phyloP scores from a whole-genome alignment of 179 eudicot species.

The Beta lomatogona region DNA sequence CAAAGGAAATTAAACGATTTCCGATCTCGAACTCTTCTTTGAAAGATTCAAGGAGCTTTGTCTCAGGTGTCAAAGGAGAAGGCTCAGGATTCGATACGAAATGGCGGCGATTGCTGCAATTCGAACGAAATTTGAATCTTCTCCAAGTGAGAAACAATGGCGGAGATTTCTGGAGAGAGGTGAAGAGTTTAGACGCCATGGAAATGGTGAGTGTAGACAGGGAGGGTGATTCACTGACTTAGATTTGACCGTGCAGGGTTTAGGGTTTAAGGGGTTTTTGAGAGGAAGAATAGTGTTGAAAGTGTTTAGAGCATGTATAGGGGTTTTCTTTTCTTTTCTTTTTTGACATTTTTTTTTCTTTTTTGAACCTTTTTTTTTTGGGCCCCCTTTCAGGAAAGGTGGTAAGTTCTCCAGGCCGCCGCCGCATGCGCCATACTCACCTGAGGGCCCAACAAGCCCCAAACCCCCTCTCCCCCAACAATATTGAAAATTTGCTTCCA shows the following conservation, averaged over 20 bases:
- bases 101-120: constrained; percentile 41
- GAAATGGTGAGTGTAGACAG: neutral
- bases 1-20: constrained; percentile 50
- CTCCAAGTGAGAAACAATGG: constrained; percentile 42
- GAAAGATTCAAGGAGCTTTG: constrained; percentile 67
- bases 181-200: constrained; percentile 23
- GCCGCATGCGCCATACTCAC: too few relatives aligned
- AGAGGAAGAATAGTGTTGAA: too few relatives aligned
- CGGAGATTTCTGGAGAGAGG: constrained; percentile 34
- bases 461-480: too few relatives aligned
- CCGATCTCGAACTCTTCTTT: constrained; percentile 84
- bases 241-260: neutral
- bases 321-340: too few relatives aligned
- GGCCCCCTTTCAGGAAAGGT: too few relatives aligned
- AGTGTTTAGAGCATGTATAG: too few relatives aligned
- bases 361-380: too few relatives aligned
- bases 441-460: too few relatives aligned
- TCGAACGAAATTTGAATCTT: constrained; percentile 41
- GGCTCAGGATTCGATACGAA: constrained; percentile 27
- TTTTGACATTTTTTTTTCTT: too few relatives aligned
- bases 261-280: constrained; percentile 2
- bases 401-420: too few relatives aligned
- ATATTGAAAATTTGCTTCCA: too few relatives aligned
- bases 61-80: constrained; percentile 24
- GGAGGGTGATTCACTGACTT: neutral